Evolutionary conservation across 1,284 basidiomycete genomes (phyloP), one percentile per base, ranked within the genome.

Genomic region (Naganishia sp.): DNA sequence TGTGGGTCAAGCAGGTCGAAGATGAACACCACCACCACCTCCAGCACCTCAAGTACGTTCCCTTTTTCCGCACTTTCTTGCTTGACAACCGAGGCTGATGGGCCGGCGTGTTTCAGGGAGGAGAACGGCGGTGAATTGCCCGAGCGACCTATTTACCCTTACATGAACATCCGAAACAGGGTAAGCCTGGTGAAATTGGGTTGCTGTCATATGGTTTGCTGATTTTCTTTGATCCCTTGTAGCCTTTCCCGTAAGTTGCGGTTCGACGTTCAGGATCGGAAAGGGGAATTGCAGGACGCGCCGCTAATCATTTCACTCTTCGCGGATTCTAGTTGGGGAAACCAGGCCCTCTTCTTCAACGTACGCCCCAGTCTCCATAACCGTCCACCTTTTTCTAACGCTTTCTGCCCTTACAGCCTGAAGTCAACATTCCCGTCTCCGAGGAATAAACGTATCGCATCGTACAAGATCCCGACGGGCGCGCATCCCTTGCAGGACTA

Each of bases 1-100:
- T 65, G 57, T 68, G 63, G 63, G 67, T 68, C 53, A 68, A 68
- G 67, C 67, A 68, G 58, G 67, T 68, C 56, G 67, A 68, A 62
- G 67, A 68, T 45, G 63, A 68, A 39, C 67, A 68, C 67, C 49
- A 51, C 42, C 50, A 52, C 53, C 67, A 68, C 57, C 45, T 68
- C 35, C 56, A 68, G 52, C 67, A 68, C 63, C 50, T 68, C 56
- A 65, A 65, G 56, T 65, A 50, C 46, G 63, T 46, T 39, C 9
- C n/a, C 23, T 46, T 32, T 39, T 18, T 21, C 23, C 21, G 13
- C 28, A 43, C 25, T 41, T n/a, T 31, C 28, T 32, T 39, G n/a
- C 43, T 55, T 9, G 15, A 25, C 1, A 41, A 25, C 1, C 13
- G 50, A 31, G 4, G 13, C 31, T 15, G 13, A 52, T 10, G n/a